phyloP scores from a whole-genome alignment of 352 stramenopile species.

The Phytophthora sp. region DNA sequence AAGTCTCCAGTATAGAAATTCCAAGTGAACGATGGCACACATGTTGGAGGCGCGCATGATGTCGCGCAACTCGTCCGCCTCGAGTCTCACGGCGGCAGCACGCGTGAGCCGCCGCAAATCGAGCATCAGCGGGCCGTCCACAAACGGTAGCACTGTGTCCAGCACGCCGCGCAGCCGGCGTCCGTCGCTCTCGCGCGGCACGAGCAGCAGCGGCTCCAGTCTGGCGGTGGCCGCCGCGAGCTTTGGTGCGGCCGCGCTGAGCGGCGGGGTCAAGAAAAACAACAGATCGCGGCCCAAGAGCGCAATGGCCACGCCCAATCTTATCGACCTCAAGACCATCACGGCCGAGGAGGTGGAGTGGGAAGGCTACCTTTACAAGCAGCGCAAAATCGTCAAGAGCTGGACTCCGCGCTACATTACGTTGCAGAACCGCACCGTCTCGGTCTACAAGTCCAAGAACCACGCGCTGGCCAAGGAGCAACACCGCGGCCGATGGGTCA shows the following conservation, averaged over 20 bases:
- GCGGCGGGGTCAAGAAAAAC: neutral
- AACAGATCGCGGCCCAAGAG: slow-evolving; percentile 14
- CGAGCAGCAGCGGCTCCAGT: slow-evolving; percentile 35
- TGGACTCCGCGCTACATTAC: slow-evolving; percentile 90
- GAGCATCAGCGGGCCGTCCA: slow-evolving; percentile 43
- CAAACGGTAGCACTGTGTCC: slow-evolving; percentile 24
- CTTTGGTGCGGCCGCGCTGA: slow-evolving; percentile 18
- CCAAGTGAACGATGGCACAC: slow-evolving; percentile 51
- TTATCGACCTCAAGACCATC: slow-evolving; percentile 90
- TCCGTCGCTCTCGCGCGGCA: slow-evolving; percentile 44
- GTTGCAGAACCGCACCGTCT: slow-evolving; percentile 79
- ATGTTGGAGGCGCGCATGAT: slow-evolving; percentile 70
- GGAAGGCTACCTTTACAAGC: slow-evolving; percentile 91
- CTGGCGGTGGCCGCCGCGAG: slow-evolving; percentile 12
- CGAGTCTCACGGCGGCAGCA: slow-evolving; percentile 32
- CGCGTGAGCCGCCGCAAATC: slow-evolving; percentile 50
- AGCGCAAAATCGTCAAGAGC: slow-evolving; percentile 90
- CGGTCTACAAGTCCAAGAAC: slow-evolving; percentile 89
- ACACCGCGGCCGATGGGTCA: slow-evolving; percentile 78
- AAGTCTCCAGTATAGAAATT: slow-evolving; percentile 15
- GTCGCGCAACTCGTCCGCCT: slow-evolving; percentile 47
- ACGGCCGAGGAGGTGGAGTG: slow-evolving; percentile 87
- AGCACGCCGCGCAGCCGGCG: slow-evolving; percentile 40
- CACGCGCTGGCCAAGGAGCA: slow-evolving; percentile 85
- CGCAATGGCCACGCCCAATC: slow-evolving; percentile 65